Evolutionary conservation across 768 basidiomycete species (phyloP).

Genomic region (Rhizopogon vesiculosus): DNA sequence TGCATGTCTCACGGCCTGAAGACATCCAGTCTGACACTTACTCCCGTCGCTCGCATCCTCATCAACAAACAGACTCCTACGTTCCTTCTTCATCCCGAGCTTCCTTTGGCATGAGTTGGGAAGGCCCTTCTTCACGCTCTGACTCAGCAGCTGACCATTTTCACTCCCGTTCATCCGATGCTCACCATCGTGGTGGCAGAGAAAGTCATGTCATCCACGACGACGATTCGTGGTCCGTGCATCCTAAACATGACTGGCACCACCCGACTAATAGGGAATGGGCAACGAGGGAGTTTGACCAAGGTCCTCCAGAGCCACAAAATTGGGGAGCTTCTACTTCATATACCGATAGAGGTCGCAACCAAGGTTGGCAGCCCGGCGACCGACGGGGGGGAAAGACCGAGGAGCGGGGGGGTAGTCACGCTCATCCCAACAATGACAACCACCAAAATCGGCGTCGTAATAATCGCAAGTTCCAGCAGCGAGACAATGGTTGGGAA

Average conservation of each 20-base stretch:
- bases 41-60: conserved; percentile 42
- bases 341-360: conserved; percentile 36
- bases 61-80: conserved; percentile 39
- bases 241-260: conserved; percentile 35
- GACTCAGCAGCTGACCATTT: conserved; percentile 38
- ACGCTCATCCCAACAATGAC: conserved; percentile 17
- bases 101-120: conserved; percentile 45
- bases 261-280: conserved; percentile 42
- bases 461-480: conserved; percentile 9
- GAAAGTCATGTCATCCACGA: conserved; percentile 43
- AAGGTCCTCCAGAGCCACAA: conserved; percentile 40
- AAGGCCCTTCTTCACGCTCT: conserved; percentile 44
- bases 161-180: conserved; percentile 37
- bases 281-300: conserved; percentile 42
- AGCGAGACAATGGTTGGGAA: conserved; percentile 47
- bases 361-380: conserved; percentile 43
- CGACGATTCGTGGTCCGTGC: conserved; percentile 41
- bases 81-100: conserved; percentile 38
- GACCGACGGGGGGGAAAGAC: conserved; percentile 32
- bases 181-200: conserved; percentile 47
- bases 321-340: conserved; percentile 34
- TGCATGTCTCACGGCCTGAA: conserved; percentile 43
- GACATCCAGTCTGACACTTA: conserved; percentile 50
- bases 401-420: conserved; percentile 32
- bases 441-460: conserved; percentile 30